These are phyloP conservation scores for Blechomonas ayalai DNA, from an alignment of 208 protist genomes.

Conservation along the genomic window DNA sequence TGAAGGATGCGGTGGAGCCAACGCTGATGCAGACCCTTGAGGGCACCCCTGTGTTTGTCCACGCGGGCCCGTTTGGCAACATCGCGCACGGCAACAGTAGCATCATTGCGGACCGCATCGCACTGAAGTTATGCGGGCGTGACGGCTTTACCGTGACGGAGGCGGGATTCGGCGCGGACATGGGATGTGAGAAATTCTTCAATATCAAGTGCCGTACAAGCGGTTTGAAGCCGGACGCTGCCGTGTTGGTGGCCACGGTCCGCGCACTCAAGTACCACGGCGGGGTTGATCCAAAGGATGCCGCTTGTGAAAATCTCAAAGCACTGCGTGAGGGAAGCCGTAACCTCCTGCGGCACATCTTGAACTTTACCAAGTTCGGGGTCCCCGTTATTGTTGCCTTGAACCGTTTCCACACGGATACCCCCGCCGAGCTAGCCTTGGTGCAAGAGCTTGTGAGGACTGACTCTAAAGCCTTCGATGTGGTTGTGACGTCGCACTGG, in stretches of 20 bases:
- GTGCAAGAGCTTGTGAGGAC: conserved; percentile 54
- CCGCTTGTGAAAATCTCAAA: conserved; percentile 78
- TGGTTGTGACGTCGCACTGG: conserved; percentile 92
- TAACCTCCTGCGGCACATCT: conserved; percentile 93
- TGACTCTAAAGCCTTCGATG: conserved; percentile 83
- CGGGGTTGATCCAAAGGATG: conserved; percentile 72
- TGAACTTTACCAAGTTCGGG: conserved; percentile 93
- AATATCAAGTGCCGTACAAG: conserved; percentile 97
- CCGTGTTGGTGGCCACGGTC: conserved; percentile 94
- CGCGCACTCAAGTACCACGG: conserved; percentile 97
- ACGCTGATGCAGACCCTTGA: conserved; percentile 98
- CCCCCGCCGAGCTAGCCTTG: conserved; percentile 80
- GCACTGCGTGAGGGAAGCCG: conserved; percentile 75
- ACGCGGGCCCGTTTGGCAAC: conserved; percentile 98
- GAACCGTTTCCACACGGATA: conserved; percentile 94
- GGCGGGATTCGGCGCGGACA: conserved; percentile 93
- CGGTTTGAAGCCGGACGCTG: conserved; percentile 90
- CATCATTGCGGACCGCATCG: conserved; percentile 94
- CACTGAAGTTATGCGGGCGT: conserved; percentile 92
- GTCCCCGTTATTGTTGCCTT: conserved; percentile 95
- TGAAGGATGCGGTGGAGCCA: conserved; percentile 95
- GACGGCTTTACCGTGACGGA: conserved; percentile 96
- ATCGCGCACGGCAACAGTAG: conserved; percentile 98
- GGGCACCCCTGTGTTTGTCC: conserved; percentile 93
- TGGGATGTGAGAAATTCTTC: conserved; percentile 98